These are phyloP conservation scores for Parafenestella ontariensis DNA, from an alignment of 2,329 filamentous ascomycete genomes.

Conservation along the genomic window DNA sequence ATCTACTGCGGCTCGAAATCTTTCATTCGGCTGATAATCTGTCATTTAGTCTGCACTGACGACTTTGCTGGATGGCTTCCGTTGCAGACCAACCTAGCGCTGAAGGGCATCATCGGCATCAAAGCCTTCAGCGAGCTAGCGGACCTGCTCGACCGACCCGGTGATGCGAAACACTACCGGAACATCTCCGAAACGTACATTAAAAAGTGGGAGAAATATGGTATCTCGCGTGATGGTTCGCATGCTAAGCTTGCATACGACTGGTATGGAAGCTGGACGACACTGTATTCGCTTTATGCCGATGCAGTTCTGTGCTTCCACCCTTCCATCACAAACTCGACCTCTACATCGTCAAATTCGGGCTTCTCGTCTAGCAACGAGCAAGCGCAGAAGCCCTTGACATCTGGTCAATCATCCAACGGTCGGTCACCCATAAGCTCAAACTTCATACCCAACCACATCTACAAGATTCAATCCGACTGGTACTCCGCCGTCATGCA, in stretches of 20 bases:
- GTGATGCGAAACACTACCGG: slow-evolving; percentile 66
- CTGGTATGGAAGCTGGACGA: slow-evolving; percentile 82
- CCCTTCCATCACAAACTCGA: slow-evolving; percentile 55
- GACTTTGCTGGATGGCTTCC: slow-evolving; percentile 82
- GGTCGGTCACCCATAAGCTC: slow-evolving; percentile 41
- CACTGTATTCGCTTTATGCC: slow-evolving; percentile 83
- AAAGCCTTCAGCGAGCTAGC: slow-evolving; percentile 78
- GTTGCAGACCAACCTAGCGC: slow-evolving; percentile 80
- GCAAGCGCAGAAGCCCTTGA: slow-evolving; percentile 29
- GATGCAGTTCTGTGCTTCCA: slow-evolving; percentile 85
- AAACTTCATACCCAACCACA: slow-evolving; percentile 73
- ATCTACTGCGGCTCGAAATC: not conserved
- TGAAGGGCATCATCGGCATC: slow-evolving; percentile 85
- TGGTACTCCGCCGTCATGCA: slow-evolving; percentile 84
- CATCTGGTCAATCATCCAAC: slow-evolving; percentile 11
- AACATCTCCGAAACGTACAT: slow-evolving; percentile 73
- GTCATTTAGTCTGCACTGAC: slow-evolving; percentile 71
- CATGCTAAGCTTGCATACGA: slow-evolving; percentile 83
- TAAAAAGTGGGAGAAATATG: slow-evolving; percentile 73
- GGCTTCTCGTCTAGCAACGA: slow-evolving; percentile 12
- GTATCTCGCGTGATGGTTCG: slow-evolving; percentile 71
- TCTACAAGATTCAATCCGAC: slow-evolving; percentile 80
- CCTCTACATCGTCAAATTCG: slow-evolving; percentile 7
- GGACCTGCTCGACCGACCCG: slow-evolving; percentile 63
- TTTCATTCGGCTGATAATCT: slow-evolving; percentile 11